phyloP scores from a whole-genome alignment of 805 yeast genomes.

The Monosporozyma yasuniensis region DNA sequence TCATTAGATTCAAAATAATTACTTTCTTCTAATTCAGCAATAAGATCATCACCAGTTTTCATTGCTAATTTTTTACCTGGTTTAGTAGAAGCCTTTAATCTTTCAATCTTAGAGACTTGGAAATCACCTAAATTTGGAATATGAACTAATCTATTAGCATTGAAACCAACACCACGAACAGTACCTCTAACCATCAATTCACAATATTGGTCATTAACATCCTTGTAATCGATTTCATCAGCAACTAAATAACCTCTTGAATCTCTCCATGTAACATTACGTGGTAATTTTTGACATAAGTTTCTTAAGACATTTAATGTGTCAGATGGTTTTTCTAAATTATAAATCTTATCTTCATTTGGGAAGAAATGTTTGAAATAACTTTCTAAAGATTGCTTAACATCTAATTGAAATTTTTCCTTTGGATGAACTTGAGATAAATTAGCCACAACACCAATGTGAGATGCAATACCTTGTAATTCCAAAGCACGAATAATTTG shows the following conservation, averaged over 20 bases:
- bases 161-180: constrained; percentile 80
- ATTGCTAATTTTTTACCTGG: constrained; percentile 13
- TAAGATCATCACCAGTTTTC: constrained; percentile 8
- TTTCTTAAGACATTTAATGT: constrained; percentile 63
- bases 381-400: constrained; percentile 52
- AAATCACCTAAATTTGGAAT: constrained; percentile 88
- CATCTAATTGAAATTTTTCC: constrained; percentile 66
- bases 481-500: constrained; percentile 80
- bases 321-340: constrained; percentile 60
- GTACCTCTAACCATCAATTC: constrained; percentile 64
- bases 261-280: constrained; percentile 84
- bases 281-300: constrained; percentile 80
- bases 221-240: constrained; percentile 40
- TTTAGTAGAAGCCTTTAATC: constrained; percentile 29
- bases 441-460: constrained; percentile 71
- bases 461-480: constrained; percentile 84
- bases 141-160: constrained; percentile 69
- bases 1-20: constrained; percentile 31
- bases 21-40: constrained; percentile 11
- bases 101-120: constrained; percentile 62
- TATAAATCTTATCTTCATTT: constrained; percentile 64
- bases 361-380: constrained; percentile 74
- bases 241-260: constrained; percentile 82
- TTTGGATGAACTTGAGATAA: constrained; percentile 58
- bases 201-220: constrained; percentile 22